Conservation (phyloP, 2,329 filamentous ascomycete genomes). For the Hypomyces perniciosus region DNA sequence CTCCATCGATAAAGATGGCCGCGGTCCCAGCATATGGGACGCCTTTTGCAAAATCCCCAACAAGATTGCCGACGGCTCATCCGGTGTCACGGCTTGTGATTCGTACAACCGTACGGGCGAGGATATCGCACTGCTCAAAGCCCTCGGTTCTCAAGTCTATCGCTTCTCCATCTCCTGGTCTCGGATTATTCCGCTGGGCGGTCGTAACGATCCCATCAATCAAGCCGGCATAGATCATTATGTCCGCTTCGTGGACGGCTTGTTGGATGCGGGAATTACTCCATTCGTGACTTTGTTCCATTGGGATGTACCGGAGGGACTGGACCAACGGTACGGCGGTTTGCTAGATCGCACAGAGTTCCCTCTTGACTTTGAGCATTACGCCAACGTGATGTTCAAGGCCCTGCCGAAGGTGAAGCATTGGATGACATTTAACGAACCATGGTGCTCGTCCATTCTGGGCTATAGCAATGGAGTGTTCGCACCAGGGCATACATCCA, state of each 20-base stretch:
- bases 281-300: slow-evolving; percentile 82
- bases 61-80: slow-evolving; percentile 74
- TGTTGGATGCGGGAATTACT: slow-evolving; percentile 68
- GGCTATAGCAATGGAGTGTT: slow-evolving; percentile 74
- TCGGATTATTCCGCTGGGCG: slow-evolving; percentile 78
- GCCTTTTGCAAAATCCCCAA: slow-evolving; percentile 75
- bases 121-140: slow-evolving; percentile 72
- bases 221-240: slow-evolving; percentile 73
- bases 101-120: slow-evolving; percentile 74
- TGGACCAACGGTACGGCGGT: slow-evolving; percentile 77
- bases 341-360: slow-evolving; percentile 78
- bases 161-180: slow-evolving; percentile 84
- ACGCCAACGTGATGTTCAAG: slow-evolving; percentile 70
- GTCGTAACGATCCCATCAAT: slow-evolving; percentile 76
- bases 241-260: slow-evolving; percentile 69
- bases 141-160: slow-evolving; percentile 66
- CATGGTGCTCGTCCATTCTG: slow-evolving; percentile 76
- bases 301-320: slow-evolving; percentile 76
- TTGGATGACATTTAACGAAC: slow-evolving; percentile 91
- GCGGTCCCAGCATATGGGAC: slow-evolving; percentile 82
- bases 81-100: slow-evolving; percentile 75
- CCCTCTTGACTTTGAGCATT: slow-evolving; percentile 72
- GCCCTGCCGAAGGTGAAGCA: slow-evolving; percentile 71
- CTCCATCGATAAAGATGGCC: slow-evolving; percentile 65
- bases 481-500: slow-evolving; percentile 75